Percentiles rank a stretch among this genome's conserved stretches.
Evolutionary conservation across 495 filamentous ascomycete species (phyloP).

Genomic region (Neurospora cerealis): DNA sequence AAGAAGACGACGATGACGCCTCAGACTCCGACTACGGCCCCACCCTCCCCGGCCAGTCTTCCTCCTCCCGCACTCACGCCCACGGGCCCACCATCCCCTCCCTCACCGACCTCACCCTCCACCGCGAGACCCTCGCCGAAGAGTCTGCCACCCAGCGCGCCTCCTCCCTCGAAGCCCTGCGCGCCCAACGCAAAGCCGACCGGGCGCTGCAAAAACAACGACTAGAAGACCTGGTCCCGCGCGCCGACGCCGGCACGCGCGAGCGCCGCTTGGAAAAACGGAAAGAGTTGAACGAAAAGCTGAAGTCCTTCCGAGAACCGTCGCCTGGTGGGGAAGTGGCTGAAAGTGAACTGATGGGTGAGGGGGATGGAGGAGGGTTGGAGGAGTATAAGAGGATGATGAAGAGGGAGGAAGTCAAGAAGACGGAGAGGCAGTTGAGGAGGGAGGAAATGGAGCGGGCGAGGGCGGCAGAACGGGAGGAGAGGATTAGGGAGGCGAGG

Average conservation of each 20-base stretch:
- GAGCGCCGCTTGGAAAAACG: conserved; percentile 83
- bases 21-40: conserved; percentile 68
- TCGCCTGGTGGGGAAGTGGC: conserved; percentile 47
- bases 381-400: conserved; percentile 49
- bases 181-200: conserved; percentile 51
- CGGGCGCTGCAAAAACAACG: conserved; percentile 47
- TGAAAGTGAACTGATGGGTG: conserved; percentile 55
- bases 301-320: conserved; percentile 50
- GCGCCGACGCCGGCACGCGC: conserved; percentile 73
- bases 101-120: conserved; percentile 61
- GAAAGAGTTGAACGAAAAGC: conserved; percentile 42
- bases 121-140: conserved; percentile 39
- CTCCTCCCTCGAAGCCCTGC: conserved; percentile 43
- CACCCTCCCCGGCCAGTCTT: conserved; percentile 40
- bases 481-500: conserved; percentile 43
- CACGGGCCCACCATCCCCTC: conserved; percentile 68
- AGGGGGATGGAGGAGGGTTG: conserved; percentile 34
- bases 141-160: conserved; percentile 26
- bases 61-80: conserved; percentile 9
- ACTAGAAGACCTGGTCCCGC: conserved; percentile 72
- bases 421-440: conserved; percentile 54
- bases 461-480: conserved; percentile 52
- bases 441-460: conserved; percentile 55
- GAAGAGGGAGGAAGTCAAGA: conserved; percentile 44
- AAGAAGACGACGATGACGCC: conserved; percentile 35